Percentiles rank a stretch among this genome's conserved stretches.
phyloP scores from a whole-genome alignment of 2,329 filamentous ascomycete species.

The Cercospora berteroae region DNA sequence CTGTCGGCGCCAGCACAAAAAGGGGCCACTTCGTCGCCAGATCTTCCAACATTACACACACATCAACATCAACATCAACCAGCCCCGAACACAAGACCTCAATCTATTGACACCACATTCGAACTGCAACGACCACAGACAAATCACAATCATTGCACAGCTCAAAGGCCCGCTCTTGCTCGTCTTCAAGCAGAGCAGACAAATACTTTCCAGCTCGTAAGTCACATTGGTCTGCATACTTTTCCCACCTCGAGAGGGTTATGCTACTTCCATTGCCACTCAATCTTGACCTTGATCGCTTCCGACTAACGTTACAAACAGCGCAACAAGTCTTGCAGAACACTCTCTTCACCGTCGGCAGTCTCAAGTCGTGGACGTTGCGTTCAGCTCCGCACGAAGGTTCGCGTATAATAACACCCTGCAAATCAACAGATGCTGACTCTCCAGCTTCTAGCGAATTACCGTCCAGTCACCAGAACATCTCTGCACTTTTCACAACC shows the following conservation, averaged over 20 bases:
- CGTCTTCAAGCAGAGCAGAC: not conserved
- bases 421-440: not conserved
- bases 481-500: not conserved
- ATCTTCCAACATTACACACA: not conserved
- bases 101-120: not conserved
- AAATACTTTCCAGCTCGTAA: not conserved
- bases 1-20: not conserved
- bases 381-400: not conserved
- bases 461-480: not conserved
- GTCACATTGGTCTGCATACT: not conserved
- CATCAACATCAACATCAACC: not conserved
- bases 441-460: not conserved
- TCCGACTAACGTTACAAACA: not conserved
- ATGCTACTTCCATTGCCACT: not conserved
- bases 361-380: not conserved
- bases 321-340: not conserved
- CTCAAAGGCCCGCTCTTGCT: not conserved
- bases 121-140: fast-evolving
- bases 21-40: not conserved
- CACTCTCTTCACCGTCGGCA: not conserved
- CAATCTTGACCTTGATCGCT: too few species aligned
- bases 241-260: not conserved
- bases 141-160: fast-evolving
- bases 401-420: not conserved
- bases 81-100: not conserved